Percentiles rank a stretch among this genome's conserved stretches.
Conservation (phyloP, 345 rosid species). For the Geranium rotundifolium region DNA sequence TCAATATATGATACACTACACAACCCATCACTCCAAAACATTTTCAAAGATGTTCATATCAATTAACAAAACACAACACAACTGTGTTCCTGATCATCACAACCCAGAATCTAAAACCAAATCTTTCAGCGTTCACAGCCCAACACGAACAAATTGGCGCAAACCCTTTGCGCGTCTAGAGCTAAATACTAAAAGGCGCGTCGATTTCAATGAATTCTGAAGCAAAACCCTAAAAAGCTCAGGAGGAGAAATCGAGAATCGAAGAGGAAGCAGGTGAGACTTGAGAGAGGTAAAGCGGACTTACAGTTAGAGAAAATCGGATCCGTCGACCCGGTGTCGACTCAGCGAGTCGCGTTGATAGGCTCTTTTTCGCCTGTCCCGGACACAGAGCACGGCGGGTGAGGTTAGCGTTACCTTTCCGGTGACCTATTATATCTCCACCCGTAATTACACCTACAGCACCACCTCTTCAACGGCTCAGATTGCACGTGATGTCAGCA, state of each 20-base stretch:
- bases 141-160: too few species aligned
- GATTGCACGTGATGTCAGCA: not conserved
- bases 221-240: not conserved
- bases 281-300: not conserved
- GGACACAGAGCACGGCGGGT: not conserved
- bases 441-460: too few species aligned
- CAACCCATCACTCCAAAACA: too few species aligned
- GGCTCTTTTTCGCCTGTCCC: not conserved
- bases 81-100: too few species aligned
- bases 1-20: too few species aligned
- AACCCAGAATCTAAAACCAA: too few species aligned
- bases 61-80: too few species aligned
- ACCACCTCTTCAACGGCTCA: not conserved
- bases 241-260: not conserved
- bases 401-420: not conserved
- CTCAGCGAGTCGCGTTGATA: not conserved
- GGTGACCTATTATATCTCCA: not conserved
- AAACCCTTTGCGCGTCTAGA: not conserved
- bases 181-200: not conserved
- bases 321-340: not conserved
- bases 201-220: not conserved
- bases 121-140: too few species aligned
- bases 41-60: too few species aligned
- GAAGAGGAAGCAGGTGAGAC: not conserved
- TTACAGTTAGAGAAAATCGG: not conserved